Base-by-base conservation (phyloP, 441 rosid genomes). In the Gossypium aridum region DNA sequence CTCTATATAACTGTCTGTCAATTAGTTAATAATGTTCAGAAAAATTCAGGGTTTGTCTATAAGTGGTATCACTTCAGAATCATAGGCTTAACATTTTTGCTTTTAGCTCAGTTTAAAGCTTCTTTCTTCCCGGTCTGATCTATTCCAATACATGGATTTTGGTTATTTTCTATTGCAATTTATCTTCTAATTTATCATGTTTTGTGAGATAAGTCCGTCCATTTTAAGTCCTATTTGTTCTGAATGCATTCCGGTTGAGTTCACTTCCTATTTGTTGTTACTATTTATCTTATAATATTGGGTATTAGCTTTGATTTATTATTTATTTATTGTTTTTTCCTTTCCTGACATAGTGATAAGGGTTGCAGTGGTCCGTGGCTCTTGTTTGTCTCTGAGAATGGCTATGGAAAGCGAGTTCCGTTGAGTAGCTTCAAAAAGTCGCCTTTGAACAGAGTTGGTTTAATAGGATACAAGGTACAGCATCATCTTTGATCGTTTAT, bases 401-500 rank as follows among this genome's bases (percentile, higher is more conserved):
- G 99, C 67, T 80, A 84, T 34, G 99, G 99, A 72, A 95, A 95
- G 87, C 92, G 98, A 82, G 99, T 95, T 78, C 92, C 98, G 5
- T 83, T 95, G 72, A 84, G 95, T 72, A 88, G 96, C 76, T 93
- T 93, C 74, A 87, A 87, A 20, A 80, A 63, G 12, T 83, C 81
- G 0, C 87, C 87, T 69, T 76, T 91, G 81, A 90, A 89, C 71
- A 89, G 95, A 86, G 91, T 89, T 77, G 99, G 99, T 67, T 77
- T 93, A 73, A 79, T 86, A 70, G 96, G 97, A 66, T 90, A 76
- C 68, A 95, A 93, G 96, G 99, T 95, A 85, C n/a, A 55, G 53
- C 77, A 51, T 64, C 31, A 64, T 19, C 39, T 54, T 45, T 54
- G 23, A 20, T 34, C 34, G 17, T 34, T 53, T 53, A 7, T 13